Evolutionary conservation across 345 rosid genomes (phyloP), one percentile per base, ranked within the genome.

Genomic region (Eucalyptus cloeziana): DNA sequence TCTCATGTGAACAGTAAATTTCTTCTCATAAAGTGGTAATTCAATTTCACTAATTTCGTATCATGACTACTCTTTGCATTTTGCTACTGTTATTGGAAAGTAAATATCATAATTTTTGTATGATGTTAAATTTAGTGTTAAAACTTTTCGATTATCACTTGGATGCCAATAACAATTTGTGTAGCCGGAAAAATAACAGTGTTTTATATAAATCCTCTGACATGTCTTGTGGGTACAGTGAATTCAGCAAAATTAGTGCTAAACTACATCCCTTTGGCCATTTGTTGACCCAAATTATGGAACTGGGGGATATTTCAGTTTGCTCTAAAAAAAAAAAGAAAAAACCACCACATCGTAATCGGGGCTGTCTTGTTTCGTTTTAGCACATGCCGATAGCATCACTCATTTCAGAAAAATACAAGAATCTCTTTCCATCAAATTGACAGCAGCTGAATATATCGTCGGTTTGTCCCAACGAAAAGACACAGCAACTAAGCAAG

Each of bases 61-160:
- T 58, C 13, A 24, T 3, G n/a, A 27, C n/a, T 58, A 22, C n/a
- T 6, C 13, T 58, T 10, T 30, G 11, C n/a, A 58, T 43, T 24
- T 8, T 24, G 30, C 13, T 56, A 24, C 5, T 22, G 62, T 22
- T 24, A 24, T 9, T 56, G 62, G 62, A 22, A 56, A 56, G 4
- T 56, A 24, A 56, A 3, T 58, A 27, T 25, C 13, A 58, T 10
- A 58, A 24, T 10, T 58, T 58, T 58, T 27, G 6, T 9, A 56
- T 12, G 5, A 2, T 10, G 24, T 1, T 56, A 5, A 10, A 4
- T 56, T 56, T 2, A 10, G 1, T 11, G 12, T 10, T 3, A 25
- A 58, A 21, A 9, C 13, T 24, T 58, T 58, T 58, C 4, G 5
- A 10, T 5, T 56, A 24, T 56, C 27, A 24, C 30, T 24, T 24